These are phyloP conservation scores for Ceratobasidium sp. DNA, from an alignment of 1,284 basidiomycete species.

Conservation along the genomic window DNA sequence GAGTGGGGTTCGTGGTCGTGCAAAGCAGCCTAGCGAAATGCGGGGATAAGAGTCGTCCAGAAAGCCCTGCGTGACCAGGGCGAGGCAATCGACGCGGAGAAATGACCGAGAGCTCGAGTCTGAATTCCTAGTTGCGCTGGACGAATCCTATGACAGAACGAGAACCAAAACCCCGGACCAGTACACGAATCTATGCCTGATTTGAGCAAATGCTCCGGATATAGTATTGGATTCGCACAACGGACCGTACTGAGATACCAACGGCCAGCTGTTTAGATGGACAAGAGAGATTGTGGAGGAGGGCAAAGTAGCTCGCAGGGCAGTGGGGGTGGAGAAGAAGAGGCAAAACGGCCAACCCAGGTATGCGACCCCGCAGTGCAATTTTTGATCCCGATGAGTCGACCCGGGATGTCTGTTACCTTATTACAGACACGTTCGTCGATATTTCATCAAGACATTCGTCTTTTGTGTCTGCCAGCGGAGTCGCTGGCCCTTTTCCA, in stretches of 20 bases:
- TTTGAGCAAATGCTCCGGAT: slow-evolving; percentile 32
- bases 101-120: slow-evolving; percentile 1
- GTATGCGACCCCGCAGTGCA: neutral
- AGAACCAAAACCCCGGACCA: slow-evolving; percentile 16
- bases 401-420: slow-evolving; percentile 5
- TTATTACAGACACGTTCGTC: neutral
- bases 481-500: neutral
- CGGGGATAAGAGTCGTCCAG: slow-evolving; percentile 13
- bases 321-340: slow-evolving; percentile 4
- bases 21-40: slow-evolving; percentile 4
- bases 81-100: slow-evolving; percentile 24
- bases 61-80: slow-evolving; percentile 27
- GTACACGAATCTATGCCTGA: slow-evolving; percentile 14
- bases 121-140: slow-evolving; percentile 4
- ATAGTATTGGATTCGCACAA: slow-evolving; percentile 3
- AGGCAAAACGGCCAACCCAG: neutral
- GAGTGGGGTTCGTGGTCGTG: slow-evolving; percentile 13
- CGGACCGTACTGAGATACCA: slow-evolving; percentile 35
- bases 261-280: slow-evolving; percentile 1
- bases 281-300: neutral
- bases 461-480: neutral
- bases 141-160: slow-evolving; percentile 31
- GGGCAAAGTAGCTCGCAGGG: neutral
- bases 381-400: slow-evolving; percentile 36
- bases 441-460: too few species aligned